Percentiles rank a stretch among this genome's conserved stretches.
Evolutionary conservation across 495 filamentous ascomycete species (phyloP).

Genomic region (Penicillium diatomitis): DNA sequence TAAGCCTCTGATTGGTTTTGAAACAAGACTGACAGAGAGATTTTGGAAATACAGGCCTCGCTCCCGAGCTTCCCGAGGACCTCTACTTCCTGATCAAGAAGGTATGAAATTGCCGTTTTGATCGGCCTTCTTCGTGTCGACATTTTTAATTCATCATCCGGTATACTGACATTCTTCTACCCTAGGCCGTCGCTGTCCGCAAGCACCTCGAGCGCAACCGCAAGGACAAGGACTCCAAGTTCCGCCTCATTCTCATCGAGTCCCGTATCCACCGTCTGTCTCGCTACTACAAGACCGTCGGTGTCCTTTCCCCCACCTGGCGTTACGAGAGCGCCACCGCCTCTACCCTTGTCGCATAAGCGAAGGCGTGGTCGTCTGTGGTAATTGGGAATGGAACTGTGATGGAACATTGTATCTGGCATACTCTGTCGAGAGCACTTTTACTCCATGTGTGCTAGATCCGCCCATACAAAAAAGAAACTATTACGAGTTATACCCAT

Average conservation of each 20-base stretch:
- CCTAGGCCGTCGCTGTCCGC: slow-evolving; percentile 89
- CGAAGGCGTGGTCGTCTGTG: slow-evolving; percentile 21
- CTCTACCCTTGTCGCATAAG: slow-evolving; percentile 46
- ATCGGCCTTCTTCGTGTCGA: background rate
- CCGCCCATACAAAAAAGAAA: slow-evolving; percentile 20
- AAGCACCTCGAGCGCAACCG: slow-evolving; percentile 99
- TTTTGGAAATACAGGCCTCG: slow-evolving; percentile 71
- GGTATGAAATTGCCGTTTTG: slow-evolving; percentile 39
- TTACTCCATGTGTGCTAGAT: slow-evolving; percentile 19
- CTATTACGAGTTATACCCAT: slow-evolving; percentile 26
- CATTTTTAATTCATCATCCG: background rate
- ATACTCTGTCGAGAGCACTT: slow-evolving; percentile 1
- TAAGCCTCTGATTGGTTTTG: slow-evolving; percentile 91
- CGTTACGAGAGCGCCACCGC: slow-evolving; percentile 74
- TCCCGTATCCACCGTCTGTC: slow-evolving; percentile 98
- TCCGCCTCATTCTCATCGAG: slow-evolving; percentile 99
- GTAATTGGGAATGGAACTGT: slow-evolving; percentile 11
- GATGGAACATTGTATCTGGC: slow-evolving; percentile 2
- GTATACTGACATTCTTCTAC: slow-evolving; percentile 1
- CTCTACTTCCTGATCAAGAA: slow-evolving; percentile 99
- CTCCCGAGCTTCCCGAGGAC: slow-evolving; percentile 95
- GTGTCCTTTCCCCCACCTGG: slow-evolving; percentile 96
- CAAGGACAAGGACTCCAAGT: slow-evolving; percentile 99
- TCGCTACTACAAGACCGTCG: slow-evolving; percentile 97
- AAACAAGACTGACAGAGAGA: slow-evolving; percentile 86